Evolutionary conservation across 176 grass and related monocot genomes (phyloP).

Genomic region (Tuctoria greenei): DNA sequence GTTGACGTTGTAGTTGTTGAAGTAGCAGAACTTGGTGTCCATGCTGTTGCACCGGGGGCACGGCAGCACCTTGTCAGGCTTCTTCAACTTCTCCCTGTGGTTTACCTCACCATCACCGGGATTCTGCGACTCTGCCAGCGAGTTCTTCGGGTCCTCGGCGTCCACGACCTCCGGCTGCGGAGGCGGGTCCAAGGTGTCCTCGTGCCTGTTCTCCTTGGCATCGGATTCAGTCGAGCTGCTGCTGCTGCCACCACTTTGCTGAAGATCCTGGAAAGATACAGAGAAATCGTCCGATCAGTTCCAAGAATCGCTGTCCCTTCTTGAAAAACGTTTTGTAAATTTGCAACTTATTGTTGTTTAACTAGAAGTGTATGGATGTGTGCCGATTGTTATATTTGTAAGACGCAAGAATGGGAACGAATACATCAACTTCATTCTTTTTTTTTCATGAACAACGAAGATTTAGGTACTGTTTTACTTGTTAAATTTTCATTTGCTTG

Average conservation of each 20-base stretch:
- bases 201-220: not conserved
- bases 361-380: not conserved
- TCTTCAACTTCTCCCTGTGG: conserved; percentile 47
- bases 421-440: not conserved
- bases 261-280: conserved; percentile 33
- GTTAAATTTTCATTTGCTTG: not conserved
- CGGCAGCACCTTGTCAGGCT: conserved; percentile 74
- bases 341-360: not conserved
- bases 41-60: conserved; percentile 63
- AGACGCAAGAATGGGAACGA: not conserved
- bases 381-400: not conserved
- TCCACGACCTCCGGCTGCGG: conserved; percentile 48
- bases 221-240: conserved; percentile 18
- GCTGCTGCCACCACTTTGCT: conserved; percentile 8
- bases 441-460: not conserved
- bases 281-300: not conserved
- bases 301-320: not conserved
- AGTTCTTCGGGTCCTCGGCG: conserved; percentile 36
- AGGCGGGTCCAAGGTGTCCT: not conserved
- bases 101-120: not conserved
- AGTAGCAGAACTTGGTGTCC: conserved; percentile 82
- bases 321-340: not conserved
- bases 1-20: conserved; percentile 82
- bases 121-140: not conserved
- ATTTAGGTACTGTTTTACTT: not conserved